phyloP scores from a whole-genome alignment of 345 rosid species.

The Jatropha curcas region DNA sequence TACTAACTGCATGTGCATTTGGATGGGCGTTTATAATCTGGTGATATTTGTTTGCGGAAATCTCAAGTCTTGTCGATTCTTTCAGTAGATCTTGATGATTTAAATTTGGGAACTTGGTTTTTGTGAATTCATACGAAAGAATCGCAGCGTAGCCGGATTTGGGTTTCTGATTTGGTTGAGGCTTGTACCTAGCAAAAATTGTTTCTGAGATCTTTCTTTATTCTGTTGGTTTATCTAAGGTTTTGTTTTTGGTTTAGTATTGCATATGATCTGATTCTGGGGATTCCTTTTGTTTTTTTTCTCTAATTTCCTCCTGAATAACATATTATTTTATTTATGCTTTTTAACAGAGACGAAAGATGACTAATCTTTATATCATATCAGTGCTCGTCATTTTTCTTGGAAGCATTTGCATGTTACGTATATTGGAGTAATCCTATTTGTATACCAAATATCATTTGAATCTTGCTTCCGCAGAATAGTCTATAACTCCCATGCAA shows the following conservation, averaged over 20 bases:
- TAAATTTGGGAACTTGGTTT: background rate
- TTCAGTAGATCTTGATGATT: slow-evolving; percentile 2
- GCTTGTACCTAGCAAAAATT: background rate
- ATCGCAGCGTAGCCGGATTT: background rate
- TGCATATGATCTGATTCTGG: slow-evolving; percentile 10
- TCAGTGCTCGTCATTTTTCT: background rate
- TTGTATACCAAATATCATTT: background rate
- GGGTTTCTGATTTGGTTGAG: background rate
- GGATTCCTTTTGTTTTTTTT: slow-evolving; percentile 3
- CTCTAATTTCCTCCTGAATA: background rate
- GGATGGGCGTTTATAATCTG: background rate
- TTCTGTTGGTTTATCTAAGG: background rate
- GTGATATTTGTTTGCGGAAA: background rate
- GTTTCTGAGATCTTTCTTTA: background rate
- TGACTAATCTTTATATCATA: background rate
- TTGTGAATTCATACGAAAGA: background rate
- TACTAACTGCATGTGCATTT: background rate
- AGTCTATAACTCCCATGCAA: background rate
- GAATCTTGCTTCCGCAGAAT: background rate
- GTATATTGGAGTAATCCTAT: background rate
- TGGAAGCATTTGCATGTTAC: background rate
- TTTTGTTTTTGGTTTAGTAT: background rate
- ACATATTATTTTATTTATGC: background rate
- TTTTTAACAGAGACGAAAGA: slow-evolving; percentile 16
- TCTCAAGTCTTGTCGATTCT: background rate